Evolutionary conservation across 164 flowering plant genomes (phyloP).

Genomic region (Annona squamosa): DNA sequence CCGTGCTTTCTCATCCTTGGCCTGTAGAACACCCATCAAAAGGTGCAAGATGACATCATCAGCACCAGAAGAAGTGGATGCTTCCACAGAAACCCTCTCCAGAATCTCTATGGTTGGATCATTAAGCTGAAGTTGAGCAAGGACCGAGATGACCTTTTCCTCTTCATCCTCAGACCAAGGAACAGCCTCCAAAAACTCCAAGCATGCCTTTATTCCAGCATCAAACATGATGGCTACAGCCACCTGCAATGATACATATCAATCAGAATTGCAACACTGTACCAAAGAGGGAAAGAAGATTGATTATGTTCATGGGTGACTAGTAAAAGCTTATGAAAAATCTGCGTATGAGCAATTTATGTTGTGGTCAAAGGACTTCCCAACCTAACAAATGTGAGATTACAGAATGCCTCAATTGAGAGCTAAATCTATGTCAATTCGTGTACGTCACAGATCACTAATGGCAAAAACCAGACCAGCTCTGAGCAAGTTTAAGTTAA

Average conservation of each 20-base stretch:
- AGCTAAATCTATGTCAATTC: no score
- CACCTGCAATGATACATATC: constrained; percentile 40
- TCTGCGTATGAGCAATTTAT: background rate
- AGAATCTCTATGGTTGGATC: constrained; percentile 39
- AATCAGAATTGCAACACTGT: constrained; percentile 6
- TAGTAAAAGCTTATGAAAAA: background rate
- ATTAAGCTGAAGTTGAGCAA: constrained; percentile 51
- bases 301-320: background rate
- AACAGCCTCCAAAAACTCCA: constrained; percentile 76
- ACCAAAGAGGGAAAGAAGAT: background rate
- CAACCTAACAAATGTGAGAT: no score
- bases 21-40: constrained; percentile 52
- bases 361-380: no score
- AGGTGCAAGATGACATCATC: constrained; percentile 53
- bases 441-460: no score
- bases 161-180: constrained; percentile 94
- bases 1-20: constrained; percentile 84
- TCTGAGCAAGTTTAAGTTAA: no score
- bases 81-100: constrained; percentile 55
- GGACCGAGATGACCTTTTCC: constrained; percentile 47
- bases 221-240: constrained; percentile 69
- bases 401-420: no score
- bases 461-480: no score
- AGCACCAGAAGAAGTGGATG: constrained; percentile 41
- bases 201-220: constrained; percentile 56